phyloP scores from a whole-genome alignment of 495 filamentous ascomycete genomes.

The Apodospora peruviana region DNA sequence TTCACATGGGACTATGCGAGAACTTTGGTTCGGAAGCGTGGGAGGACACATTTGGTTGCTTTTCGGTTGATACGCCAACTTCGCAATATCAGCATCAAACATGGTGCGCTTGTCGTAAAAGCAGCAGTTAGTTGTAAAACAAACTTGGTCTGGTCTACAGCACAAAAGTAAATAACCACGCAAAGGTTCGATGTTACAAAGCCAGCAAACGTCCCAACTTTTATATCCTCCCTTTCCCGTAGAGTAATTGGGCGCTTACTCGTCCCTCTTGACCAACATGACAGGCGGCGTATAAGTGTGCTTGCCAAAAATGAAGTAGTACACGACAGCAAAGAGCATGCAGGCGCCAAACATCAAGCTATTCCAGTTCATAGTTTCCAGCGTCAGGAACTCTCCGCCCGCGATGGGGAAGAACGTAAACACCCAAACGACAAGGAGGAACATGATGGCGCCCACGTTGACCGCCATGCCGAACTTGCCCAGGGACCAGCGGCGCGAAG shows the following conservation, averaged over 20 bases:
- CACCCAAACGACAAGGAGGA: slow-evolving; percentile 28
- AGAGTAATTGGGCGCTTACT: not conserved
- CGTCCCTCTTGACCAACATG: slow-evolving; percentile 9
- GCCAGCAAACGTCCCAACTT: no score
- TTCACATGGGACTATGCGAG: no score
- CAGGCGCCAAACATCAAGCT: slow-evolving; percentile 38
- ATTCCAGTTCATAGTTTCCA: slow-evolving; percentile 44
- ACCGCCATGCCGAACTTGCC: slow-evolving; percentile 24
- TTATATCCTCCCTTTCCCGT: not conserved
- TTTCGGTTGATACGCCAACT: no score
- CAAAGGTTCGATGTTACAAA: no score
- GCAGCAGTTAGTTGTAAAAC: no score
- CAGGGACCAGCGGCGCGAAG: slow-evolving; percentile 36
- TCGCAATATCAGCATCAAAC: no score
- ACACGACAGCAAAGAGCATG: slow-evolving; percentile 23
- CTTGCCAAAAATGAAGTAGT: slow-evolving; percentile 18
- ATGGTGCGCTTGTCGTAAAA: no score
- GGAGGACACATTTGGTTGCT: no score
- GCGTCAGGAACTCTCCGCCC: slow-evolving; percentile 22
- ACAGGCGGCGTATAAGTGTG: slow-evolving; percentile 8
- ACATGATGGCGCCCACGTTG: slow-evolving; percentile 31
- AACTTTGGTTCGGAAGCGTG: no score
- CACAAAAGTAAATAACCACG: no score
- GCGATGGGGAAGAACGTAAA: slow-evolving; percentile 40
- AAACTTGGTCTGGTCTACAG: no score